Evolutionary conservation across 2,329 filamentous ascomycete species (phyloP), one percentile per base, ranked within the genome.

Genomic region (Achaetomium macrosporum): DNA sequence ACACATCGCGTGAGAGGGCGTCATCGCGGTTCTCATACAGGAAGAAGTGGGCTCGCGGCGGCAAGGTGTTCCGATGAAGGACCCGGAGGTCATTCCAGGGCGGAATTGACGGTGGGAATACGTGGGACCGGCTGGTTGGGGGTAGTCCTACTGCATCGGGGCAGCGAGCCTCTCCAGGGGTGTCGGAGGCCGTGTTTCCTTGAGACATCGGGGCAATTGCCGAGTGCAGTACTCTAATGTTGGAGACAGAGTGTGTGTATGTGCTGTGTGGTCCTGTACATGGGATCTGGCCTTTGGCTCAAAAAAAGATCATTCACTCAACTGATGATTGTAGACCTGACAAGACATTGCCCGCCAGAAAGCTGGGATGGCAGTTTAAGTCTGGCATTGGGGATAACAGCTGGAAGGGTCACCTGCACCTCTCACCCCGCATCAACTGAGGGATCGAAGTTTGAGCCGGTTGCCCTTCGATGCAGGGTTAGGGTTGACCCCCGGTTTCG

Each of bases 21-120:
- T 78, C 72, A 2, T 70, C 59, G 35, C 73, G 69, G 12, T 68
- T 72, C 29, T 67, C 61, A 59, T 80, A 83, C 44, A 76, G 66
- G 63, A 76, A 74, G 65, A 83, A 83, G 59, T 78, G 72, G 16
- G 78, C 71, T 35, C 80, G 74, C 2, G 78, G 75, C 37, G 76
- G 71, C 9, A 83, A 68, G 0, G 77, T 82, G 58, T 80, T 80
- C 56, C 70, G 73, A 63, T 83, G 81, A 19, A 83, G 68, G 31
- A 84, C 68, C 3, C 70, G 61, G 46, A 82, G 72, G 60, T 84
- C 83, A 64, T 76, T 80, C 81, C 81, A 84, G 63, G 83, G 79
- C 8, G 79, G 78, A 41, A 53, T 35, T 1, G 35, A 20, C 45
- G 39, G 35, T 5, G 55, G 54, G 16, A 50, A 42, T 12, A 47